Conservation (phyloP, 1,284 basidiomycete species). For the Boletellus deceptivus region DNA sequence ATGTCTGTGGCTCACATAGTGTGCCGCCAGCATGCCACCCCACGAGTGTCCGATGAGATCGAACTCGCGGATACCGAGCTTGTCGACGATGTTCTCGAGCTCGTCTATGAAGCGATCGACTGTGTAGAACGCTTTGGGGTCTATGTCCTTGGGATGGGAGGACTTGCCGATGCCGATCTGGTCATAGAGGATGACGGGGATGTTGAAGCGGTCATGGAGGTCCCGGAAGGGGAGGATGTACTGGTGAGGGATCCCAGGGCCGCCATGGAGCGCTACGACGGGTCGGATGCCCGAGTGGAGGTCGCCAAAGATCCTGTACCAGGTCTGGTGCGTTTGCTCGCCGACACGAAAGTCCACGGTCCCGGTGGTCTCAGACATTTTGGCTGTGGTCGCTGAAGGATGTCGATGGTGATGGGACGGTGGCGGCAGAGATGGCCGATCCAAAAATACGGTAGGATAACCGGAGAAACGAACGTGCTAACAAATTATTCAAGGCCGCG, state of each 20-base stretch:
- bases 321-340: slow-evolving; percentile 21
- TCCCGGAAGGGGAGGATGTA: slow-evolving; percentile 42
- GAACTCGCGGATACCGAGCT: slow-evolving; percentile 25
- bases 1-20: slow-evolving; percentile 32
- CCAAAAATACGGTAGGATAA: too few relatives aligned
- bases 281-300: slow-evolving; percentile 23
- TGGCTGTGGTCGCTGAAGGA: too few relatives aligned
- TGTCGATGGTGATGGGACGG: background rate
- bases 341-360: slow-evolving; percentile 10
- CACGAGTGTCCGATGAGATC: slow-evolving; percentile 49
- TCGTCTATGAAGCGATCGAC: slow-evolving; percentile 48
- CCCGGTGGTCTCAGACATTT: slow-evolving; percentile 18
- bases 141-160: slow-evolving; percentile 38
- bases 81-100: slow-evolving; percentile 28
- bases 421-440: too few relatives aligned
- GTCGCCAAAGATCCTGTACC: slow-evolving; percentile 25
- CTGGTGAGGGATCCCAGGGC: slow-evolving; percentile 43
- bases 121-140: slow-evolving; percentile 43
- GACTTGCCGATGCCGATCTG: slow-evolving; percentile 49
- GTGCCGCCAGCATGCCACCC: slow-evolving; percentile 50
- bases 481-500: too few relatives aligned
- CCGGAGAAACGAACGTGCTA: too few relatives aligned
- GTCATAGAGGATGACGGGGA: slow-evolving; percentile 51
- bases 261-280: slow-evolving; percentile 42
- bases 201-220: slow-evolving; percentile 25